phyloP scores from a whole-genome alignment of 306 rosid genomes.

The Dryas drummondii region DNA sequence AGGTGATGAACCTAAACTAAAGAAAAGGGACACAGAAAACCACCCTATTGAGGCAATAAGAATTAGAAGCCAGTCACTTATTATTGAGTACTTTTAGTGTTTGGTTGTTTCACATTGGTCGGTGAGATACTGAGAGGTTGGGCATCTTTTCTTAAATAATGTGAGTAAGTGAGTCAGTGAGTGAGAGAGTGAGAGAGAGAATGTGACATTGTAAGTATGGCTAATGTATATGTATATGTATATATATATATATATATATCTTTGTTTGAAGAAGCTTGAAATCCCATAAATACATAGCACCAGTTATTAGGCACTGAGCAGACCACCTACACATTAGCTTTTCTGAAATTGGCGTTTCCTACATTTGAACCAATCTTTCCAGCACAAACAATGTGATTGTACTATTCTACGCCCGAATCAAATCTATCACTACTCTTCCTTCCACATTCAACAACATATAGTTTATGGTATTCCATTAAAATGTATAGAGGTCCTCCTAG shows the following conservation, averaged over 20 bases:
- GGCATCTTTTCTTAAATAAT: slow-evolving; percentile 4
- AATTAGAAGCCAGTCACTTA: slow-evolving; percentile 2
- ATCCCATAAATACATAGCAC: not conserved
- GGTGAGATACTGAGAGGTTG: slow-evolving; percentile 19
- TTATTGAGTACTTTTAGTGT: slow-evolving; percentile 2
- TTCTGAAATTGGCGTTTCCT: not conserved
- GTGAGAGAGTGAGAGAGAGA: slow-evolving; percentile 11
- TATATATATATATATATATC: not conserved
- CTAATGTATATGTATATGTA: slow-evolving; percentile 33
- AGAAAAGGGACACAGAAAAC: not conserved
- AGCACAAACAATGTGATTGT: not conserved
- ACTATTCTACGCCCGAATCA: not conserved
- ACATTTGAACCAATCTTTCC: not conserved
- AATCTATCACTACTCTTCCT: slow-evolving; percentile 1
- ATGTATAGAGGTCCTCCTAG: not conserved
- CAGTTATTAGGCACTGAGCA: not conserved
- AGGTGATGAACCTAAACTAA: slow-evolving; percentile 4
- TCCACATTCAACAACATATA: not conserved
- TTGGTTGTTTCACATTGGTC: slow-evolving; percentile 20
- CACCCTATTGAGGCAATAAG: not conserved
- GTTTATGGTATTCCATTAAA: not conserved
- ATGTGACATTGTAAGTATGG: slow-evolving; percentile 30
- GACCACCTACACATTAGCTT: not conserved
- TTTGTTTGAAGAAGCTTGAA: slow-evolving; percentile 19
- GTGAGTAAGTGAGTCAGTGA: not conserved